phyloP scores from a whole-genome alignment of 2,329 filamentous ascomycete species.

The Raffaelea ambrosiae region DNA sequence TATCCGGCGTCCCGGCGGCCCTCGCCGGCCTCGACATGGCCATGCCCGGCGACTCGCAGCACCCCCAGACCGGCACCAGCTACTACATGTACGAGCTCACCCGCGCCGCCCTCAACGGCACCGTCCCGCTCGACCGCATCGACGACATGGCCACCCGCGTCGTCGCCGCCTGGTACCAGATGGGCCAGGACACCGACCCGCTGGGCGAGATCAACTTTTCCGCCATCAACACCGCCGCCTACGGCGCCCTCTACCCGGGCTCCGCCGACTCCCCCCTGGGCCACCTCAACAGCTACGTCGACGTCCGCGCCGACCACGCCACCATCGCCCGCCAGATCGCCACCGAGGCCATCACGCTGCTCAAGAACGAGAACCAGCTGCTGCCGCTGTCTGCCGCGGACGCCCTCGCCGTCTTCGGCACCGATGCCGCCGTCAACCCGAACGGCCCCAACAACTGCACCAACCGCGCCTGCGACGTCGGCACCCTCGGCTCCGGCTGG shows the following conservation, averaged over 20 bases:
- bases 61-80: constrained; percentile 45
- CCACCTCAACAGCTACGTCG: constrained; percentile 8
- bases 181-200: constrained; percentile 17
- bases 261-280: constrained; percentile 55
- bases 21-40: constrained; percentile 61
- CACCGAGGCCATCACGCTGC: constrained; percentile 46
- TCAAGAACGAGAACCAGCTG: constrained; percentile 55
- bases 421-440: constrained; percentile 52
- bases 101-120: constrained; percentile 65
- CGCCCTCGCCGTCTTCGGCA: constrained; percentile 51
- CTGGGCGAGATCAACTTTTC: constrained; percentile 33
- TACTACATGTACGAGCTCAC: constrained; percentile 51
- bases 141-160: constrained; percentile 72
- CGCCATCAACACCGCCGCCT: too few relatives aligned
- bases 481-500: constrained; percentile 65
- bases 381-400: constrained; percentile 36
- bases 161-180: constrained; percentile 31
- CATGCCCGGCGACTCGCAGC: constrained; percentile 45
- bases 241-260: constrained; percentile 35
- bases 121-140: constrained; percentile 59
- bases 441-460: constrained; percentile 14
- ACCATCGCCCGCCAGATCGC: constrained; percentile 42
- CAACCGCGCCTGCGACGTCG: constrained; percentile 60
- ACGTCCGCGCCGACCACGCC: constrained; percentile 43
- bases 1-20: constrained; percentile 45